A percentile compares a stretch with the other conserved stretches of the same genome.
Conservation (phyloP, 73 alveolate genomes). For the Stentor roeselii region DNA sequence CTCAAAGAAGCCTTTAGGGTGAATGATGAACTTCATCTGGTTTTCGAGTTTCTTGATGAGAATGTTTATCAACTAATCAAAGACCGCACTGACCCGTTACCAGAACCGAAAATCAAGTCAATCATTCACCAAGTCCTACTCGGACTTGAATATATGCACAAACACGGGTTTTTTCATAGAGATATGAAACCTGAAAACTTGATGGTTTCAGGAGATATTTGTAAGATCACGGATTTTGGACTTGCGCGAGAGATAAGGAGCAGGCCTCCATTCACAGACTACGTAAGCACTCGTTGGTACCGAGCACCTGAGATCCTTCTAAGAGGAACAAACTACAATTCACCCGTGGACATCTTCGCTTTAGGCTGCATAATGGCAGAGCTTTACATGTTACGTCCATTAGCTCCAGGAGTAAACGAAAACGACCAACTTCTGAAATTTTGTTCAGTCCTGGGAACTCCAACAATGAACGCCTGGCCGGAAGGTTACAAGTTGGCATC, state of each 20-base stretch:
- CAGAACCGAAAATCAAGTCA: slow-evolving; percentile 79
- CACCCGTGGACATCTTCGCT: slow-evolving; percentile 99
- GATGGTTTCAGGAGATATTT: slow-evolving; percentile 88
- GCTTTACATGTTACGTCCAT: slow-evolving; percentile 92
- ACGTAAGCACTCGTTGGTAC: slow-evolving; percentile 99
- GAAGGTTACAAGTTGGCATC: slow-evolving; percentile 59
- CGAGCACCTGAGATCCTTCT: slow-evolving; percentile 97
- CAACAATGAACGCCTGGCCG: slow-evolving; percentile 72
- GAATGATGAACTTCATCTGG: slow-evolving; percentile 93
- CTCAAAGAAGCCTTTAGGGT: slow-evolving; percentile 79
- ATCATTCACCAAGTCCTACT: slow-evolving; percentile 81
- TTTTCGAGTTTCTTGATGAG: slow-evolving; percentile 97
- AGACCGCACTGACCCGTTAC: slow-evolving; percentile 75
- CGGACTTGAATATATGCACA: slow-evolving; percentile 98
- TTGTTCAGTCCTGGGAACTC: slow-evolving; percentile 96
- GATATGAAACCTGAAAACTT: slow-evolving; percentile 99
- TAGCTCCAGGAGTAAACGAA: slow-evolving; percentile 96
- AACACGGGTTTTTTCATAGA: slow-evolving; percentile 99
- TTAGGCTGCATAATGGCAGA: slow-evolving; percentile 97
- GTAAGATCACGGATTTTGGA: slow-evolving; percentile 99
- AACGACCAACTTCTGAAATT: slow-evolving; percentile 92
- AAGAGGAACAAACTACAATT: slow-evolving; percentile 94
- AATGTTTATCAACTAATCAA: slow-evolving; percentile 91
- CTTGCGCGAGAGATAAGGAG: slow-evolving; percentile 98
- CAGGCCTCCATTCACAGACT: slow-evolving; percentile 99